A percentile compares a stretch with the other conserved stretches of the same genome.
phyloP scores from a whole-genome alignment of 2,329 filamentous ascomycete genomes.

The Mariannaea sp. region DNA sequence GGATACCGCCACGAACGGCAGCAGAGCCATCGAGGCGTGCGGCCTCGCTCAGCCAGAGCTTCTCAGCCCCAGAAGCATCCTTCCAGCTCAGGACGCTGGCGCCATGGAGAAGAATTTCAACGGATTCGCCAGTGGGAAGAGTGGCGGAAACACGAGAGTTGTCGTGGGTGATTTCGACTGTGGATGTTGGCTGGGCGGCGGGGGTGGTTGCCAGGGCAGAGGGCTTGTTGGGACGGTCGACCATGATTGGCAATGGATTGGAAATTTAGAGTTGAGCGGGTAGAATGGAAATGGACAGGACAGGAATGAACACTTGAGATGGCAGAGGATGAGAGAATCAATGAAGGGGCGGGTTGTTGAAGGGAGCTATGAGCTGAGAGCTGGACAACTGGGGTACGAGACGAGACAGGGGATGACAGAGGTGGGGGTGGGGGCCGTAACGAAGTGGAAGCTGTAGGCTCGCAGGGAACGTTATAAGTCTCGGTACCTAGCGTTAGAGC shows the following conservation, averaged over 20 bases:
- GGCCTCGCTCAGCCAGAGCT: slow-evolving; percentile 82
- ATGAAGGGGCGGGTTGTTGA: not conserved
- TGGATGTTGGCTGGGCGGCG: slow-evolving; percentile 73
- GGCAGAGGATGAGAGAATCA: not conserved
- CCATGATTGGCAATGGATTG: slow-evolving; percentile 53
- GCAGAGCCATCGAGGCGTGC: slow-evolving; percentile 85
- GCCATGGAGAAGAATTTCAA: slow-evolving; percentile 86
- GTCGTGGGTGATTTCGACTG: slow-evolving; percentile 74
- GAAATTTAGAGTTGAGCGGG: not conserved
- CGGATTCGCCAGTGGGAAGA: slow-evolving; percentile 83
- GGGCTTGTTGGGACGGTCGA: slow-evolving; percentile 86
- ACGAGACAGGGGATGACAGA: not conserved
- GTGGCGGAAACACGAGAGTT: slow-evolving; percentile 76
- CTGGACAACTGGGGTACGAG: not conserved
- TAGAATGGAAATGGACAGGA: not conserved
- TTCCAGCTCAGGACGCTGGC: slow-evolving; percentile 96
- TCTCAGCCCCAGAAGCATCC: slow-evolving; percentile 75
- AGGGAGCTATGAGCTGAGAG: no score
- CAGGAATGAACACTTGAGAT: not conserved
- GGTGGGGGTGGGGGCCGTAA: not conserved
- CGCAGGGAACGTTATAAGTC: no score
- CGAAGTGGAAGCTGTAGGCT: no score
- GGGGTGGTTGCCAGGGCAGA: slow-evolving; percentile 75
- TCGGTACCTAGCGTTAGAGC: no score
- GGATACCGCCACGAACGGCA: slow-evolving; percentile 88